Base-by-base conservation (phyloP, 306 rosid genomes). In the Inga oerstediana region DNA sequence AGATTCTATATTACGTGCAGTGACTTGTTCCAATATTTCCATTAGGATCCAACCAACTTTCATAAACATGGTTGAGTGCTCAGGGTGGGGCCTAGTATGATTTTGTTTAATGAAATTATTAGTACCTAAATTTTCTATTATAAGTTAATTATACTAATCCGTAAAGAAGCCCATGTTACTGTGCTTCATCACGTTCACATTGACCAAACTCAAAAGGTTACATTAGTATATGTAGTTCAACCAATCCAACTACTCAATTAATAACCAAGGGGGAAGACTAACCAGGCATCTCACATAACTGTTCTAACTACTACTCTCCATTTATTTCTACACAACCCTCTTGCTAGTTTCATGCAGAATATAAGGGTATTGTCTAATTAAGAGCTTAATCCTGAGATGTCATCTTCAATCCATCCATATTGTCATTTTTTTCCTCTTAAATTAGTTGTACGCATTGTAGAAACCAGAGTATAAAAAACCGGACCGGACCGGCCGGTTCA, bases 131-230 rank as follows among this genome's bases (percentile, higher is more conserved):
- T 76, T 84, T 81, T 68, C 82, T 16, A 32, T 24, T 62, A 62
- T 64, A 7, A 52, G 84, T 34, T 58, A 76, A 66, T 82, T 74
- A 70, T 75, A 30, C 48, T 75, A 41, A n/a, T 17, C 43, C 74
- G 22, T 5, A 37, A 62, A 74, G 62, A 67, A 76, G 81, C 74
- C 75, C 24, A 45, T 37, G 20, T 58, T 13, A 34, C 77, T 37
- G 72, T 79, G 19, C 80, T 62, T 79, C 82, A 17, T 14, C 62
- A 41, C n/a, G 73, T 81, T 84, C 79, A 74, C 30, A 82, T 79
- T 69, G 75, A 32, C 51, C 74, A 77, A 71, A 16, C 52, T 75
- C 4, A 59, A 59, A 59, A 59, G 66, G 32, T 51, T 27, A 8
- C 46, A 49, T 68, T 80, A 15, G 10, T 34, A 43, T 7, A 74